Evolutionary conservation across 495 filamentous ascomycete genomes (phyloP).

Genomic region (Immersiella caudata): DNA sequence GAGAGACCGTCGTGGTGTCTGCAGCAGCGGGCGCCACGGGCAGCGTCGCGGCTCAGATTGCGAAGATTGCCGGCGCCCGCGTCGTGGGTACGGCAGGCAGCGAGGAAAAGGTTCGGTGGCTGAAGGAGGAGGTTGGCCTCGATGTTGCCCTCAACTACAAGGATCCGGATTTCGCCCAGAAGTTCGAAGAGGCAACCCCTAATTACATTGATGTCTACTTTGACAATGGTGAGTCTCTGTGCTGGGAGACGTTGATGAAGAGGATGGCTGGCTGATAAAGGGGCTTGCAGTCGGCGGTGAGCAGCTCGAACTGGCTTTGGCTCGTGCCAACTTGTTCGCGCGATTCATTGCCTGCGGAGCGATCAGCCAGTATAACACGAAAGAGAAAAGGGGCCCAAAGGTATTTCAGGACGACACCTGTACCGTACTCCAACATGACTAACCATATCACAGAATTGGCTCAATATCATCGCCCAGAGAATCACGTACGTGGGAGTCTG

Average conservation of each 20-base stretch:
- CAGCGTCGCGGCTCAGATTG: constrained; percentile 69
- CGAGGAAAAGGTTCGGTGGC: constrained; percentile 65
- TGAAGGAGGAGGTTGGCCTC: constrained; percentile 61
- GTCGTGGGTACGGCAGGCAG: constrained; percentile 65
- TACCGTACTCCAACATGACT: neutral
- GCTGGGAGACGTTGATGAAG: neutral
- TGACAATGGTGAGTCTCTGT: constrained; percentile 56
- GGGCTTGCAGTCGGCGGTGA: constrained; percentile 56
- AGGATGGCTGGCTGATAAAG: neutral
- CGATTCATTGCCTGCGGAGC: constrained; percentile 65
- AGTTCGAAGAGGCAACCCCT: constrained; percentile 62
- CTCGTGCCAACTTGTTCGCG: constrained; percentile 55
- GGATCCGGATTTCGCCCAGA: constrained; percentile 55
- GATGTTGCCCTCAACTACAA: constrained; percentile 72
- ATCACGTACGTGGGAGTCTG: constrained; percentile 24
- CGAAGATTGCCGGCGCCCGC: constrained; percentile 63
- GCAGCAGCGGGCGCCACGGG: constrained; percentile 74
- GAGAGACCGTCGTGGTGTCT: constrained; percentile 69
- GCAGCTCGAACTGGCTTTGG: constrained; percentile 64
- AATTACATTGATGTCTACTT: constrained; percentile 67
- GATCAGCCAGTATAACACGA: constrained; percentile 48
- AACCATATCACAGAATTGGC: constrained; percentile 31
- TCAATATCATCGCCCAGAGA: constrained; percentile 42
- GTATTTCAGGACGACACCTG: constrained; percentile 5
- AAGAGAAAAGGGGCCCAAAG: constrained; percentile 34